phyloP scores from a whole-genome alignment of 805 yeast species.

The Ogataea ramenticola region DNA sequence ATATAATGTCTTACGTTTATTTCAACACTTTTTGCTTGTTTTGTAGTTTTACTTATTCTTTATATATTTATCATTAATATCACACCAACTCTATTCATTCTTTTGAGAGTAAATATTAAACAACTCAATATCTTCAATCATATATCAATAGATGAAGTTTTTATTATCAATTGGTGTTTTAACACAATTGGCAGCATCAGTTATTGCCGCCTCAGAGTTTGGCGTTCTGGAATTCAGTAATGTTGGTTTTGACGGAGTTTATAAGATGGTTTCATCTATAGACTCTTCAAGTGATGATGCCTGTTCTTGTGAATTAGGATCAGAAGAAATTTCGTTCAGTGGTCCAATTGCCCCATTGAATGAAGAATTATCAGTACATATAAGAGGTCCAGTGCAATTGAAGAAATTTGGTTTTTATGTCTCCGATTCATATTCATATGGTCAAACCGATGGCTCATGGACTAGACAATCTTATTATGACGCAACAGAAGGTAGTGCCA shows the following conservation, averaged over 20 bases:
- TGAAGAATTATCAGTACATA: conserved; percentile 66
- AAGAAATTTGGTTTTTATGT: conserved; percentile 55
- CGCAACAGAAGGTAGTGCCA: conserved; percentile 37
- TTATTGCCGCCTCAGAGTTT: conserved; percentile 16
- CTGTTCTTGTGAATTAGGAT: conserved; percentile 39
- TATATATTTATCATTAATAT: no score
- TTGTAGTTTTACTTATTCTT: no score
- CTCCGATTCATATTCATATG: conserved; percentile 28
- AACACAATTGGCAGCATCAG: neutral
- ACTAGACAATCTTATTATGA: conserved; percentile 53
- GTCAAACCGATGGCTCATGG: conserved; percentile 42
- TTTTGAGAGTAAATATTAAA: no score
- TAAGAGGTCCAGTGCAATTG: conserved; percentile 67
- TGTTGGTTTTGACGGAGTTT: conserved; percentile 49
- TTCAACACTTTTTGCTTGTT: no score
- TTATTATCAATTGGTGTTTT: neutral
- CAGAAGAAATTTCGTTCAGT: conserved; percentile 31
- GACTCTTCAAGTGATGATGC: conserved; percentile 33
- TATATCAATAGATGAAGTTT: neutral
- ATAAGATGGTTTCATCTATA: conserved; percentile 37
- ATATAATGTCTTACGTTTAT: no score
- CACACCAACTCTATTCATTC: neutral
- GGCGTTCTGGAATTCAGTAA: conserved; percentile 43
- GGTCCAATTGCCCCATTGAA: conserved; percentile 63
- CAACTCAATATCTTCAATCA: no score